A percentile compares a stretch with the other conserved stretches of the same genome.
Evolutionary conservation across 208 protist genomes (phyloP).

Genomic region (Trypanosoma brucei): DNA sequence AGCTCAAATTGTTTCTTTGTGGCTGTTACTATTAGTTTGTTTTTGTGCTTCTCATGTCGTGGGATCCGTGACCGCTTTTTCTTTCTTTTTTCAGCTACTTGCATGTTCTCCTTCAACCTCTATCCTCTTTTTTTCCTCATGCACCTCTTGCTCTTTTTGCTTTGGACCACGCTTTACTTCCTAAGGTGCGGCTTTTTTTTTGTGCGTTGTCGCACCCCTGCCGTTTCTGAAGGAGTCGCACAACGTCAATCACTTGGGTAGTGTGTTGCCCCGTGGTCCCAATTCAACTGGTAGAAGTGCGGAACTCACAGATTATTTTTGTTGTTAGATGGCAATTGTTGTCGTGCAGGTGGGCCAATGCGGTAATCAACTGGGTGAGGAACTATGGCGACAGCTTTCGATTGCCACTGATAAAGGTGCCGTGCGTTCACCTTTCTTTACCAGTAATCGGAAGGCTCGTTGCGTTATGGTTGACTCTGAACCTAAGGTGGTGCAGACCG

Average conservation of each 20-base stretch:
- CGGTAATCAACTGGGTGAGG: conserved; percentile 86
- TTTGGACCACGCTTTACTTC: too few relatives aligned
- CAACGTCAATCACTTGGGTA: too few relatives aligned
- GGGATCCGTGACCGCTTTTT: too few relatives aligned
- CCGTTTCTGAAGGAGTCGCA: too few relatives aligned
- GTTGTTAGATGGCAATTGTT: conserved; percentile 47
- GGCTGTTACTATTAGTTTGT: too few relatives aligned
- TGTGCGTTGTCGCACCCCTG: too few relatives aligned
- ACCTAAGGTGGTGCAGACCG: conserved; percentile 78
- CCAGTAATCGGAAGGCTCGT: conserved; percentile 59
- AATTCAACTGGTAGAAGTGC: too few relatives aligned
- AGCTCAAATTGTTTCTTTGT: too few relatives aligned
- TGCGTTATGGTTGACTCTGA: conserved; percentile 82
- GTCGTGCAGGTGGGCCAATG: conserved; percentile 83
- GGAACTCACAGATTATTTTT: background rate
- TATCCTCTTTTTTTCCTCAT: conserved; percentile 2
- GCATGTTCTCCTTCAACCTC: background rate
- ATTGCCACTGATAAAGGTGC: conserved; percentile 16
- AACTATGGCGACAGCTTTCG: conserved; percentile 65
- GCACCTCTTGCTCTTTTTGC: background rate
- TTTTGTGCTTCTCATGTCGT: too few relatives aligned
- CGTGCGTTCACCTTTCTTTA: conserved; percentile 49
- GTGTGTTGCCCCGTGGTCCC: too few relatives aligned
- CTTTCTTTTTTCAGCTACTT: background rate
- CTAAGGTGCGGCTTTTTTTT: too few relatives aligned